Base-by-base conservation (phyloP, 164 flowering plant genomes). In the Tinospora cordifolia region DNA sequence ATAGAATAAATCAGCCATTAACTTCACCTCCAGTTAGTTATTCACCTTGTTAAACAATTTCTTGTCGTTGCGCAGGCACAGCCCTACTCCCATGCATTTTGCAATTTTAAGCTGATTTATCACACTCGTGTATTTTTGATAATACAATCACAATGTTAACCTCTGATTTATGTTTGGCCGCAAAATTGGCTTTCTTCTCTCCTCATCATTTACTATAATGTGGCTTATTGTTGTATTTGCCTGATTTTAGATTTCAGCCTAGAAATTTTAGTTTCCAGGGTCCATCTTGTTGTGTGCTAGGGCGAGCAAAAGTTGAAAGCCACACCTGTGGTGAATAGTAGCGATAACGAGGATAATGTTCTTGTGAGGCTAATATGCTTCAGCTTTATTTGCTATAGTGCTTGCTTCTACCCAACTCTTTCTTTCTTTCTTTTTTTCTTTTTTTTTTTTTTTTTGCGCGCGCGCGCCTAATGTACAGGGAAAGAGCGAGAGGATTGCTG, bases 291-390 rank as follows among this genome's bases (percentile, higher is more conserved):
- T 11, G 11, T 51, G 22, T 51, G 8, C 59, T 15, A 15, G 59
- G 19, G 58, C 22, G 21, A n/a, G 21, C 0, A 60, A 10, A 62
- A 62, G 65, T 13, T 27, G 65, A 62, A 27, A 62, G 65, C 14
- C 65, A 62, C 65, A 62, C 40, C 65, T 62, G 65, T 62, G 65
- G 65, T 15, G 39, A 62, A 62, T 14, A 27, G 8, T 6, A 62
- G 39, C 30, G 65, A 62, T 62, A 54, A 54, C 65, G 30, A 62
- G n/a, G 65, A 62, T 62, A 62, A 62, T 7, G 39, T 62, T 62
- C 30, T 30, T 62, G 19, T 62, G 39, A 26, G 65, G 65, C 38
- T 62, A 5, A 30, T 30, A 30, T 27, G 65, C 65, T 62, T 30
- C 65, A 62, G 14, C 65, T 4, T 4, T 27, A 1, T 62, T 27